These are phyloP conservation scores for Leptodermis oblonga DNA, from an alignment of 257 asterid species.

Conservation along the genomic window DNA sequence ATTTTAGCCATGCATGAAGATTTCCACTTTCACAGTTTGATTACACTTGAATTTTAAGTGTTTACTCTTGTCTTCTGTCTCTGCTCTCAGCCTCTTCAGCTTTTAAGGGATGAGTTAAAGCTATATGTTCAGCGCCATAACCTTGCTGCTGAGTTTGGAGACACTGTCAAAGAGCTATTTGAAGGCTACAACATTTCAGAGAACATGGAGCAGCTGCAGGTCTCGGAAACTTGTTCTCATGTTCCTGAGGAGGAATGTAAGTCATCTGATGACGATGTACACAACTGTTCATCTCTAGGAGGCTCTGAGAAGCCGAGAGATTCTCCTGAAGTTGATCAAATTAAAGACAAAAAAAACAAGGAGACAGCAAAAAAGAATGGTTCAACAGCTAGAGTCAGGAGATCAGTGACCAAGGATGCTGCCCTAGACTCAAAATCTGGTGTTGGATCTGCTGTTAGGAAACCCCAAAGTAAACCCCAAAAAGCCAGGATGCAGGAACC, in stretches of 20 bases:
- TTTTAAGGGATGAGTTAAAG: constrained; percentile 69
- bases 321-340: constrained; percentile 30
- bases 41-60: neutral
- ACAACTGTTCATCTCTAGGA: constrained; percentile 49
- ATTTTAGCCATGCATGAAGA: neutral
- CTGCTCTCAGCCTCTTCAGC: constrained; percentile 58
- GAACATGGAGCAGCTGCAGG: constrained; percentile 46
- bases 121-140: constrained; percentile 44
- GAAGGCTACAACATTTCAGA: constrained; percentile 63
- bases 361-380: constrained; percentile 31
- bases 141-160: constrained; percentile 54
- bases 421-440: constrained; percentile 34
- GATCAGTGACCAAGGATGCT: constrained; percentile 36
- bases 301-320: constrained; percentile 44
- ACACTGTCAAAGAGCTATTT: constrained; percentile 51
- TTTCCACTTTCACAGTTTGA: neutral
- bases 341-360: constrained; percentile 28
- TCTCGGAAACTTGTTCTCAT: constrained; percentile 52
- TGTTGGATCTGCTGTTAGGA: constrained; percentile 34
- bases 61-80: neutral
- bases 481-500: constrained; percentile 52
- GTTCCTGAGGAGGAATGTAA: constrained; percentile 52
- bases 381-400: constrained; percentile 32
- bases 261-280: constrained; percentile 62
- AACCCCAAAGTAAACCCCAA: constrained; percentile 43